Conservation (phyloP, 1,284 basidiomycete species). For the Calocybe gambosa region DNA sequence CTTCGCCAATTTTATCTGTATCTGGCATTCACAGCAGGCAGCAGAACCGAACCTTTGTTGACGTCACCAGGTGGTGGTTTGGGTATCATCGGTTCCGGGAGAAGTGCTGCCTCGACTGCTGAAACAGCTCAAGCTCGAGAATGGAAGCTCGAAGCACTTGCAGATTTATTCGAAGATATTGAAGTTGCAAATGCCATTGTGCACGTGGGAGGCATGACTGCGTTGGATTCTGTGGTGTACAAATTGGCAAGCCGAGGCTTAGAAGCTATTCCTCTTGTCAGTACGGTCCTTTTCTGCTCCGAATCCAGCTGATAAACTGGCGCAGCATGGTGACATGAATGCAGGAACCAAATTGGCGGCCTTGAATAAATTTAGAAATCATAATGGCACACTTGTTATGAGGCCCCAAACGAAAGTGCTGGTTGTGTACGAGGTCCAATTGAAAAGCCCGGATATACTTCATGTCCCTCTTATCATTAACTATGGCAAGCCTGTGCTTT, state of each 20-base stretch:
- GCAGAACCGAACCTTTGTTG: conserved; percentile 56
- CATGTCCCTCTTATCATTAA: conserved; percentile 91
- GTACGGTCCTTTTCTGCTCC: conserved; percentile 21
- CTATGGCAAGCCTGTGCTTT: conserved; percentile 52
- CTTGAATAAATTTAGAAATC: conserved; percentile 71
- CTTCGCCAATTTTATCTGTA: conserved; percentile 92
- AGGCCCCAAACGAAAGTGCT: conserved; percentile 67
- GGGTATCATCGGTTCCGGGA: conserved; percentile 87
- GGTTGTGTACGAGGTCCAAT: conserved; percentile 86
- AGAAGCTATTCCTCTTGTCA: conserved; percentile 78
- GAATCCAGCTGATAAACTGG: not conserved
- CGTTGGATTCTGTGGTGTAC: conserved; percentile 83
- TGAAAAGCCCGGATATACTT: conserved; percentile 84
- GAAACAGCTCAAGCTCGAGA: conserved; percentile 88
- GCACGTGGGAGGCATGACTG: conserved; percentile 82
- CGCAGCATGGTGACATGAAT: conserved; percentile 83
- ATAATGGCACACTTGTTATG: conserved; percentile 44
- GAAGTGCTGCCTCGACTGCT: conserved; percentile 67
- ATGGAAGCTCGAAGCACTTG: conserved; percentile 95
- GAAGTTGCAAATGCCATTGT: conserved; percentile 82
- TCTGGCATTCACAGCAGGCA: conserved; percentile 83
- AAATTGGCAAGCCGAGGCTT: conserved; percentile 82
- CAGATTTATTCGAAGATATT: conserved; percentile 89
- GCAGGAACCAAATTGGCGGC: conserved; percentile 73
- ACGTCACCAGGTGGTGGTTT: conserved; percentile 56